Evolutionary conservation across 106 monocot species (phyloP), one percentile per base, ranked within the genome.

Genomic region (Hemerocallis citrina): DNA sequence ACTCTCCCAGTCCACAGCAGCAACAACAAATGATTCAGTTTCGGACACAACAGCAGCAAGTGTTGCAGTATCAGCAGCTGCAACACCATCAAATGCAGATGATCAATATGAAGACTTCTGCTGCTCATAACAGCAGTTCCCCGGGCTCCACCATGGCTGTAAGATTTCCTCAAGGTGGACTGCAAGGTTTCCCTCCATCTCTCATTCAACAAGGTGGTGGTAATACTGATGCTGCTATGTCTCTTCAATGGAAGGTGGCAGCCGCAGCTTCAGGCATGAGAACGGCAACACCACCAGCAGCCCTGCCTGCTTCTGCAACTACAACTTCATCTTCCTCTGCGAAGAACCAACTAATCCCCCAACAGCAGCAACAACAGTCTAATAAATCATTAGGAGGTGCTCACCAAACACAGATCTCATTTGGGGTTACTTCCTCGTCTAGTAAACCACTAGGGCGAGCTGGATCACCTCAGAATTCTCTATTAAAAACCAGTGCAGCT

Each of bases 381-480:
- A 45, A 23, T 58, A 57, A 21, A 3, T 14, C 52, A 67, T 74
- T 54, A 34, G 7, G 17, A 5, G 4, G 25, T 16, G 30, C 17
- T 23, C 78, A 75, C 41, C 92, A 85, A 63, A 65, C 81, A 6
- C 93, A 93, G 70, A 93, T 89, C 25, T 93, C 92, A 4, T 92
- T 92, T 34, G 81, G 83, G 0, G 59, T 64, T 7, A 78, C 51
- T 47, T 31, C 68, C 1, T 56, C 67, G 16, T 79, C 68, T 16
- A 52, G 60, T 59, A 23, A 43, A 47, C 30, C 61, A 39, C 4
- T 49, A n/a, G 7, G 78, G 75, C 6, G 59, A 38, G 69, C 45
- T 20, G 75, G 78, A 19, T 87, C 81, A 14, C 74, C 79, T 34
- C 79, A 76, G 24, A 68, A 51, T 25, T 74, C 84, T 2, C 49